These are phyloP conservation scores for Aspergillus indologenus DNA, from an alignment of 495 filamentous ascomycete species.

Conservation along the genomic window DNA sequence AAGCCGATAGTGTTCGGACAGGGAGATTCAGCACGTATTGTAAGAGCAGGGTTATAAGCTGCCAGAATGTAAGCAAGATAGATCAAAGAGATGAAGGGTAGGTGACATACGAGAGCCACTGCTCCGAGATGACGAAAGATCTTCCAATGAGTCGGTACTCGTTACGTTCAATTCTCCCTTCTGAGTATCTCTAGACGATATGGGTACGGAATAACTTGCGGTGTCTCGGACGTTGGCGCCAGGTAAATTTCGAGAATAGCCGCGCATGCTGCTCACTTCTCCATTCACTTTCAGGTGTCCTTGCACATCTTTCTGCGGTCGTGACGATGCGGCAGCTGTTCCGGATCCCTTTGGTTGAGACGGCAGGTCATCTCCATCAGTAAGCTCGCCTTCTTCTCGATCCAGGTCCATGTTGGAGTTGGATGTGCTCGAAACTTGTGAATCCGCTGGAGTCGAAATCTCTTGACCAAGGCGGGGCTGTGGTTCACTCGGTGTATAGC, in stretches of 20 bases:
- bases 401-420: slow-evolving; percentile 18
- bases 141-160: slow-evolving; percentile 30
- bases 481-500: slow-evolving; percentile 10
- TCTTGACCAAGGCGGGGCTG: slow-evolving; percentile 4
- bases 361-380: slow-evolving; percentile 56
- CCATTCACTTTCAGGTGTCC: background rate
- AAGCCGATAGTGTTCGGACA: background rate
- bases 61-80: slow-evolving; percentile 20
- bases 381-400: slow-evolving; percentile 73
- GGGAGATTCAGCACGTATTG: slow-evolving; percentile 23
- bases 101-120: slow-evolving; percentile 38
- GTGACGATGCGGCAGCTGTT: background rate
- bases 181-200: background rate
- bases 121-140: slow-evolving; percentile 26
- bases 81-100: background rate
- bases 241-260: background rate
- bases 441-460: slow-evolving; percentile 2
- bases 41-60: slow-evolving; percentile 45
- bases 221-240: background rate
- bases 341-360: slow-evolving; percentile 20
- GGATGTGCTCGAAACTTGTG: slow-evolving; percentile 6
- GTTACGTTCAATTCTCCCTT: slow-evolving; percentile 21
- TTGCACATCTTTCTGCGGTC: background rate
- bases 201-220: background rate
- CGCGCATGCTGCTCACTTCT: background rate